Percentiles rank a stretch among this genome's conserved stretches.
Evolutionary conservation across 179 eudicot genomes (phyloP).

Genomic region (Silene noctiflora): DNA sequence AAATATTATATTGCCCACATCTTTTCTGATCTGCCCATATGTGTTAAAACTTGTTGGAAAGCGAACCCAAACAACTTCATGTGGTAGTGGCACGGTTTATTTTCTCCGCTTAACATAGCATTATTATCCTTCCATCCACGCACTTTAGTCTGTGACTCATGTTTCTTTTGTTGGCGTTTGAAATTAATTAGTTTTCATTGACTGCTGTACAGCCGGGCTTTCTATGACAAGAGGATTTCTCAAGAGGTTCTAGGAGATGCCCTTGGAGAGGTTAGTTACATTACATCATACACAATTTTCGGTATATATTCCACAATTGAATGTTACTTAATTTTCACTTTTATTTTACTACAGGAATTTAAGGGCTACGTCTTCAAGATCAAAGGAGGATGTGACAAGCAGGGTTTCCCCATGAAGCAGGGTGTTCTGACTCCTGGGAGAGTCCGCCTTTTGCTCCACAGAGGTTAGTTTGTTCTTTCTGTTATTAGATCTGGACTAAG

Average conservation of each 20-base stretch:
- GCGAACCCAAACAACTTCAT: neutral
- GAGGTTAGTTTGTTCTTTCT: constrained; percentile 39
- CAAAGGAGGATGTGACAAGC: constrained; percentile 11
- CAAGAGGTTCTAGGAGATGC: constrained; percentile 85
- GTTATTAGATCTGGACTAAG: neutral
- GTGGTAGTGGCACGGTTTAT: neutral
- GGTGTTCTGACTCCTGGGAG: constrained; percentile 86
- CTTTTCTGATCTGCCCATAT: neutral
- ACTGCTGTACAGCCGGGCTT: constrained; percentile 50
- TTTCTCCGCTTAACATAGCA: neutral
- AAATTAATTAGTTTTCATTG: neutral
- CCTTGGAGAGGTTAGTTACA: constrained; percentile 56
- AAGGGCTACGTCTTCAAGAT: constrained; percentile 59
- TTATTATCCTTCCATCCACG: too few species aligned
- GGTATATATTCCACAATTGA: neutral
- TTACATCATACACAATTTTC: too few species aligned
- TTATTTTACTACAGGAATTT: constrained; percentile 50
- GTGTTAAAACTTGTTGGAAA: neutral
- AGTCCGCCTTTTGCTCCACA: constrained; percentile 68
- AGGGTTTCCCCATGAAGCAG: constrained; percentile 92
- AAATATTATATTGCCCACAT: neutral
- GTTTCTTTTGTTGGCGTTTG: neutral
- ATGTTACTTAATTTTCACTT: neutral
- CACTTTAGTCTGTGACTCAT: neutral
- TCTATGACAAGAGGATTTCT: constrained; percentile 89